Conservation (phyloP, 1,284 basidiomycete genomes). For the Mycosarcoma mackinlayi region DNA sequence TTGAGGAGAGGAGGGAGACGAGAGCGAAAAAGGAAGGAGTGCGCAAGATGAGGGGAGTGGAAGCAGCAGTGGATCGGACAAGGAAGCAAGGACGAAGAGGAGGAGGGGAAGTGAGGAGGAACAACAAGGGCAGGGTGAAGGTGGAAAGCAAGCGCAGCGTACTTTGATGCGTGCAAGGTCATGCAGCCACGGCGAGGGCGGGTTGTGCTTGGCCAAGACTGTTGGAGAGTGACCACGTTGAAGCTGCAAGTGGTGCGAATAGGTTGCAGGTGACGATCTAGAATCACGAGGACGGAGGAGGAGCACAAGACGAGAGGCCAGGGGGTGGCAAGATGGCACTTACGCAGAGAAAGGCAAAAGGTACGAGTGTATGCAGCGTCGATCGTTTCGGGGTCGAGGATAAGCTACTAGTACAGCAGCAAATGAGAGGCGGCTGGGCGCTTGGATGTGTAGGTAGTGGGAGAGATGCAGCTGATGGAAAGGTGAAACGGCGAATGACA, state of each 20-base stretch:
- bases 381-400: slow-evolving; percentile 22
- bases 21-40: slow-evolving; percentile 19
- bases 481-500: background rate
- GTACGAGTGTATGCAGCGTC: slow-evolving; percentile 36
- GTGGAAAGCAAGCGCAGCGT: slow-evolving; percentile 3
- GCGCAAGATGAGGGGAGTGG: background rate
- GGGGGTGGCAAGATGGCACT: slow-evolving; percentile 8
- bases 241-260: slow-evolving; percentile 12
- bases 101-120: slow-evolving; percentile 12
- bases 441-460: slow-evolving; percentile 10
- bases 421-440: slow-evolving; percentile 22
- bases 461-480: slow-evolving; percentile 9
- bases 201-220: background rate
- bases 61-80: slow-evolving; percentile 7
- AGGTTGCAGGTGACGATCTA: background rate
- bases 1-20: slow-evolving; percentile 1
- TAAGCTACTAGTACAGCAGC: slow-evolving; percentile 20
- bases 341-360: slow-evolving; percentile 21
- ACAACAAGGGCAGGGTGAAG: slow-evolving; percentile 15
- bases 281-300: background rate
- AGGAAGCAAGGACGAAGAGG: slow-evolving; percentile 2
- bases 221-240: slow-evolving; percentile 2
- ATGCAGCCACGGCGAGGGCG: background rate
- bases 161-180: background rate
- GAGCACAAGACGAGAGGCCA: background rate